phyloP scores from a whole-genome alignment of 768 basidiomycete species.

The Lentinula raphanica region DNA sequence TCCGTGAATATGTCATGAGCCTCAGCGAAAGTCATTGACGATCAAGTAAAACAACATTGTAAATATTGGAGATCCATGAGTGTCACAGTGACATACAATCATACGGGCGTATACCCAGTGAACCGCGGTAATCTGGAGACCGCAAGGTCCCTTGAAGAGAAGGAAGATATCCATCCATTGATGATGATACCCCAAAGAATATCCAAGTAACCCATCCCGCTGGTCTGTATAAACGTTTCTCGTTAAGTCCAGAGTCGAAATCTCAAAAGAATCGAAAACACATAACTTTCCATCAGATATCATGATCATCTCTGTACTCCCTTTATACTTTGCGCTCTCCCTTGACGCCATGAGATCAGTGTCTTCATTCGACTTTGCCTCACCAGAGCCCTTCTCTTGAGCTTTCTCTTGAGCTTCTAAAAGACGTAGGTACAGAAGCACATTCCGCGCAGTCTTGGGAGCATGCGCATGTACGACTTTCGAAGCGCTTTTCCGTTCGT shows the following conservation, averaged over 20 bases:
- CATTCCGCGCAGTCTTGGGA: constrained; percentile 41
- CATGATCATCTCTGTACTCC: constrained; percentile 45
- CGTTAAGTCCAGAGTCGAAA: background rate
- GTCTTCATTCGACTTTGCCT: too few relatives aligned
- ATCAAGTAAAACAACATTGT: too few relatives aligned
- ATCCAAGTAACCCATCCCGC: constrained; percentile 37
- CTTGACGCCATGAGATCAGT: constrained; percentile 37
- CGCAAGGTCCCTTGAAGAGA: background rate
- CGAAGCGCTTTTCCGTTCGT: constrained; percentile 52
- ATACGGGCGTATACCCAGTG: too few relatives aligned
- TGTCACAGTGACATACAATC: too few relatives aligned
- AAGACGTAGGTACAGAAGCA: constrained; percentile 36
- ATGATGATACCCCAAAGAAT: constrained; percentile 42
- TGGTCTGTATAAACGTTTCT: constrained; percentile 22
- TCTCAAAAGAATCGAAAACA: background rate
- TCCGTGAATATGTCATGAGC: too few relatives aligned
- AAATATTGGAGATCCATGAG: too few relatives aligned
- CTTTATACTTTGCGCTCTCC: constrained; percentile 42
- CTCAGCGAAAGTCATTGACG: too few relatives aligned
- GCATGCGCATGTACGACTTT: constrained; percentile 43
- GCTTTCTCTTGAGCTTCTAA: constrained; percentile 44
- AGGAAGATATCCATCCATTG: constrained; percentile 36
- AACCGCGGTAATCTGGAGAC: too few relatives aligned
- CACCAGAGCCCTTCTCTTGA: constrained; percentile 22
- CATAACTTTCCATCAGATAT: constrained; percentile 47